A percentile compares a stretch with the other conserved stretches of the same genome.
Conservation (phyloP, 306 rosid genomes). For the Corylus avellana region DNA sequence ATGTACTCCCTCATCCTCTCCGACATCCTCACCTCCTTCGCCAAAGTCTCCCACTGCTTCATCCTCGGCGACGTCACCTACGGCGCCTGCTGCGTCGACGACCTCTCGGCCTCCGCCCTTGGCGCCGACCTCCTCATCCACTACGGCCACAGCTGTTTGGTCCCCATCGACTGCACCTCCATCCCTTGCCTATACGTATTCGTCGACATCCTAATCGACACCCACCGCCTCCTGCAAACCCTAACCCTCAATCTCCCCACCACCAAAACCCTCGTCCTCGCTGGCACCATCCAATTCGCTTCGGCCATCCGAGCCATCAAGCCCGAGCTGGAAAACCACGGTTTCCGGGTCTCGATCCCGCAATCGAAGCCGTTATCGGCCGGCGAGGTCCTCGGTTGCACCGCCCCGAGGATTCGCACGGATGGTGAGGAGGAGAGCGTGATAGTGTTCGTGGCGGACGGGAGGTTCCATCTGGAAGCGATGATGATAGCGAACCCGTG, state of each 20-base stretch:
- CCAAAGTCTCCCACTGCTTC: conserved; percentile 45
- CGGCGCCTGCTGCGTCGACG: conserved; percentile 61
- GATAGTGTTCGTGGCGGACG: conserved; percentile 81
- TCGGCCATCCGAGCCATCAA: conserved; percentile 74
- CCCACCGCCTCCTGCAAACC: conserved; percentile 54
- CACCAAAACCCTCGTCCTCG: conserved; percentile 49
- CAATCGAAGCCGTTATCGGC: conserved; percentile 87
- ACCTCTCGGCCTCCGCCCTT: conserved; percentile 54
- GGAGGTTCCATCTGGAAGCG: conserved; percentile 91
- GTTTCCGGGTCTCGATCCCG: conserved; percentile 75
- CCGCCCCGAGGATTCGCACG: conserved; percentile 66
- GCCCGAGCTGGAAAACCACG: conserved; percentile 64
- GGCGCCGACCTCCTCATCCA: conserved; percentile 48
- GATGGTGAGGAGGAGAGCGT: conserved; percentile 40
- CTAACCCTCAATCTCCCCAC: conserved; percentile 49
- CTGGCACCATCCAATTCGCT: conserved; percentile 87
- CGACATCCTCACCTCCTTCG: conserved; percentile 50
- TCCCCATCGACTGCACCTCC: conserved; percentile 74
- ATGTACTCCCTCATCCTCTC: conserved; percentile 59
- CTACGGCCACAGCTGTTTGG: conserved; percentile 75
- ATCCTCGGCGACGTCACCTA: conserved; percentile 54
- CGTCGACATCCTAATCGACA: conserved; percentile 76
- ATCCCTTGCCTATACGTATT: conserved; percentile 90
- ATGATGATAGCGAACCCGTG: conserved; percentile 93
- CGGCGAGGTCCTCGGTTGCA: conserved; percentile 91